phyloP scores from a whole-genome alignment of 495 filamentous ascomycete species.

The Trichocladium uniseriatum region DNA sequence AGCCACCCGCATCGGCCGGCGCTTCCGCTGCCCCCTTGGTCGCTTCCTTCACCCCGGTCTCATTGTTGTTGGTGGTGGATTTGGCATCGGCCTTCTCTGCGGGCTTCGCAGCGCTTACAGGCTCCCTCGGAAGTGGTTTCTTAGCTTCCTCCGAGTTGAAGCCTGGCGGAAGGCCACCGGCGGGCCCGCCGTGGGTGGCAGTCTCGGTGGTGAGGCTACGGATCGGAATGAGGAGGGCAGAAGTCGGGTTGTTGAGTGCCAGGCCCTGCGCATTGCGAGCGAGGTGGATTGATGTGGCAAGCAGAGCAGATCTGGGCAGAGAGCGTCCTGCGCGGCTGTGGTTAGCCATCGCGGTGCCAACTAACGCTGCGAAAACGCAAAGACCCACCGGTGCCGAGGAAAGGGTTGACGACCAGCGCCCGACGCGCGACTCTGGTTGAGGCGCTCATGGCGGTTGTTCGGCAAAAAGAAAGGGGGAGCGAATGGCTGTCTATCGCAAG shows the following conservation, averaged over 20 bases:
- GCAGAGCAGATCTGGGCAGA: constrained; percentile 30
- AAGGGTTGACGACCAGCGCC: constrained; percentile 47
- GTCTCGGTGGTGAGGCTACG: constrained; percentile 61
- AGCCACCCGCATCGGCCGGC: constrained; percentile 19
- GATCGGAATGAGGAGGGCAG: constrained; percentile 56
- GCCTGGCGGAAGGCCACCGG: constrained; percentile 72
- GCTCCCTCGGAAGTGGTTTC: constrained; percentile 60
- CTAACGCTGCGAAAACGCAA: constrained; percentile 8
- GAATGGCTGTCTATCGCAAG: not conserved
- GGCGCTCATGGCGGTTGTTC: constrained; percentile 44
- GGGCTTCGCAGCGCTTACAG: constrained; percentile 31
- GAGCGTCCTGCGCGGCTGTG: constrained; percentile 25
- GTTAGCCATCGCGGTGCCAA: constrained; percentile 3
- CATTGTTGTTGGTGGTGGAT: constrained; percentile 21
- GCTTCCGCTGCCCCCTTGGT: constrained; percentile 26
- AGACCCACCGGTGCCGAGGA: constrained; percentile 36
- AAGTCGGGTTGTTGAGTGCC: constrained; percentile 51
- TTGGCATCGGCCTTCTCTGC: constrained; percentile 27
- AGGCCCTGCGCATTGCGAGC: constrained; percentile 48
- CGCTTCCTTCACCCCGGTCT: constrained; percentile 21
- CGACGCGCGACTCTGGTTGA: constrained; percentile 50
- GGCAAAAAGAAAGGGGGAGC: not conserved
- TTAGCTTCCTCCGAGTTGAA: constrained; percentile 89
- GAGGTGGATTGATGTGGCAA: constrained; percentile 43
- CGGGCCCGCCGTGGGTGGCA: constrained; percentile 37